Evolutionary conservation across 495 filamentous ascomycete species (phyloP).

Genomic region (Daldinia concentrica): DNA sequence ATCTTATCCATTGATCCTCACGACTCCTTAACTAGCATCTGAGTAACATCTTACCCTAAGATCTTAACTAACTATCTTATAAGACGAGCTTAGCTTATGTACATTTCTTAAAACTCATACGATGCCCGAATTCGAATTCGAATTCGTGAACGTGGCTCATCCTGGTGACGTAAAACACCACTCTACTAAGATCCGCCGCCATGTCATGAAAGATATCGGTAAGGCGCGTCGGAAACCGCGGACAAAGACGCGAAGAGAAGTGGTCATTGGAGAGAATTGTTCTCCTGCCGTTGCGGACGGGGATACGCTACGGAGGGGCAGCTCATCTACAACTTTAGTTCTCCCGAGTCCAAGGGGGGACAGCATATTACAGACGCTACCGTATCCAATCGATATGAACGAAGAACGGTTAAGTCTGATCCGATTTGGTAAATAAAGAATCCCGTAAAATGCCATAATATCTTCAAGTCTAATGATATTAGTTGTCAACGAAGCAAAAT

Average conservation of each 20-base stretch:
- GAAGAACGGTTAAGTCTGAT: slow-evolving; percentile 33
- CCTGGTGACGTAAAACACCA: slow-evolving; percentile 41
- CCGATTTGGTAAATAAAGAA: slow-evolving; percentile 31
- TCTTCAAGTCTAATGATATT: slow-evolving; percentile 17
- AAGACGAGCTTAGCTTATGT: neutral
- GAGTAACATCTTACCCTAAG: neutral
- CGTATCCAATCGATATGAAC: slow-evolving; percentile 39
- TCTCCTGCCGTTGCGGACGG: neutral
- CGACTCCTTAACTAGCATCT: neutral
- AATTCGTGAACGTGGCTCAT: slow-evolving; percentile 41
- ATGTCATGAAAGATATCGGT: slow-evolving; percentile 54
- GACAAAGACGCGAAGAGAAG: slow-evolving; percentile 23
- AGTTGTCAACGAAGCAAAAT: slow-evolving; percentile 38
- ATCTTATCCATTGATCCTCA: neutral
- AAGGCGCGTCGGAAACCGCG: slow-evolving; percentile 43
- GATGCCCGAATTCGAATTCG: slow-evolving; percentile 42
- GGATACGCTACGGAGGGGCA: neutral
- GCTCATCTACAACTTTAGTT: slow-evolving; percentile 2
- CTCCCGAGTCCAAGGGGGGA: slow-evolving; percentile 23
- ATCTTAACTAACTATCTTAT: neutral
- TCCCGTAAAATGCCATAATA: neutral
- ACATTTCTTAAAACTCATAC: too few species aligned
- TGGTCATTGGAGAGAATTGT: slow-evolving; percentile 8
- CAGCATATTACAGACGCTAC: slow-evolving; percentile 12
- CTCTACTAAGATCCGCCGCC: slow-evolving; percentile 45